phyloP scores from a whole-genome alignment of 352 stramenopile genomes.

The Phytophthora colocasiae region DNA sequence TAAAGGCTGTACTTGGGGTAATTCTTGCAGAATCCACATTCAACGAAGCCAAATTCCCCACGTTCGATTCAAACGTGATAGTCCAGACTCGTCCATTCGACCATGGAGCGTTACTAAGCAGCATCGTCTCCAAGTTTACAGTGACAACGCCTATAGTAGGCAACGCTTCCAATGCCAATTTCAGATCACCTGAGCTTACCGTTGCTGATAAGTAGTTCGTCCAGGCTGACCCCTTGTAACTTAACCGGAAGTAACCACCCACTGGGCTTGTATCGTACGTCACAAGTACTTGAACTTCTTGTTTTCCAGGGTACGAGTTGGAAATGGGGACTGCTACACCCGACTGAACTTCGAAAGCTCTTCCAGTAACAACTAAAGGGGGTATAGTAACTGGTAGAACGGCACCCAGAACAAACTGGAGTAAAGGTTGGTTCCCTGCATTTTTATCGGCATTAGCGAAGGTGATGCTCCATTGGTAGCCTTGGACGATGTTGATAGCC shows the following conservation, averaged over 20 bases:
- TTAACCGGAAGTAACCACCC: slow-evolving; percentile 73
- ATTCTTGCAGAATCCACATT: slow-evolving; percentile 71
- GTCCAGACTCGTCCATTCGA: slow-evolving; percentile 67
- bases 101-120: slow-evolving; percentile 30
- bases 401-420: slow-evolving; percentile 49
- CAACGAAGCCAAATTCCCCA: slow-evolving; percentile 61
- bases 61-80: slow-evolving; percentile 82
- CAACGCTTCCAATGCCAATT: slow-evolving; percentile 66
- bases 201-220: slow-evolving; percentile 68
- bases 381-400: slow-evolving; percentile 24
- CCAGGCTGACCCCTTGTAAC: slow-evolving; percentile 77
- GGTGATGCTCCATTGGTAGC: slow-evolving; percentile 83
- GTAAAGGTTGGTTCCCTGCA: slow-evolving; percentile 65
- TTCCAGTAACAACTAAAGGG: slow-evolving; percentile 32
- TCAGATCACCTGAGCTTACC: slow-evolving; percentile 43
- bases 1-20: slow-evolving; percentile 48
- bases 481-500: slow-evolving; percentile 61
- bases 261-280: slow-evolving; percentile 56
- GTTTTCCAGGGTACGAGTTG: slow-evolving; percentile 59
- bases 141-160: slow-evolving; percentile 70
- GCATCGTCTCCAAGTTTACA: slow-evolving; percentile 40
- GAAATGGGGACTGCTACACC: slow-evolving; percentile 50
- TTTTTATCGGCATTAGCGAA: slow-evolving; percentile 57
- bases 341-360: slow-evolving; percentile 58
- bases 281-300: slow-evolving; percentile 79